Evolutionary conservation across 1,139 yeast genomes (phyloP).

Genomic region (Geotrichum cucujoidarum): DNA sequence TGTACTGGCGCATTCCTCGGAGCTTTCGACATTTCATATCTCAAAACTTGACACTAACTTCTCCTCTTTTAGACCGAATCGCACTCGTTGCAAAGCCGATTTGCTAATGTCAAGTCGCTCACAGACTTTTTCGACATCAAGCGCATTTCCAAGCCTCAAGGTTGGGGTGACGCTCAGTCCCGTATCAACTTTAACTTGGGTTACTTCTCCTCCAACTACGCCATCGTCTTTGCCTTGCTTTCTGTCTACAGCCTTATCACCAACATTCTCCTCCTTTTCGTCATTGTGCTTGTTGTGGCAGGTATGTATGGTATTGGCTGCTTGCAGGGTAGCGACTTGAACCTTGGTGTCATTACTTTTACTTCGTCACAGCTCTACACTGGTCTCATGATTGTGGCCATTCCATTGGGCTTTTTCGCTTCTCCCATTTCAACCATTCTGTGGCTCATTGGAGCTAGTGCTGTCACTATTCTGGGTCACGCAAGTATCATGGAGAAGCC

Average conservation of each 20-base stretch:
- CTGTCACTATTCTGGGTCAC: conserved; percentile 81
- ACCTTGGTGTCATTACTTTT: conserved; percentile 42
- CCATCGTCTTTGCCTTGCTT: conserved; percentile 63
- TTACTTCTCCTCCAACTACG: conserved; percentile 84
- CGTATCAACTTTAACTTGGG: conserved; percentile 83
- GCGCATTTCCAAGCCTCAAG: conserved; percentile 83
- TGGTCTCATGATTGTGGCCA: conserved; percentile 58
- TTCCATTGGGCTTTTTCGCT: conserved; percentile 89
- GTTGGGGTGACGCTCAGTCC: conserved; percentile 84
- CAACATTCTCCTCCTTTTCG: conserved; percentile 78
- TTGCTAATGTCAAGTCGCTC: conserved; percentile 76
- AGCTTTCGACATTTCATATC: no score
- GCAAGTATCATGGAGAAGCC: conserved; percentile 96
- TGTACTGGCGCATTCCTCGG: no score
- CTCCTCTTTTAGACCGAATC: not conserved
- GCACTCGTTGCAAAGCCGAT: conserved; percentile 49
- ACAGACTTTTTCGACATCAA: conserved; percentile 91
- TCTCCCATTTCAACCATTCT: conserved; percentile 89
- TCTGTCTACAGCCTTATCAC: conserved; percentile 72
- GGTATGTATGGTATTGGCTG: conserved; percentile 77
- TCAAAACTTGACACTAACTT: not conserved
- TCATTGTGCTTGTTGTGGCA: conserved; percentile 49
- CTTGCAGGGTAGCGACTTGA: conserved; percentile 76
- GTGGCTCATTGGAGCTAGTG: conserved; percentile 96
- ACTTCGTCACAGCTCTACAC: conserved; percentile 86